phyloP scores from a whole-genome alignment of 2,329 filamentous ascomycete genomes.

The Colletotrichum camelliae region DNA sequence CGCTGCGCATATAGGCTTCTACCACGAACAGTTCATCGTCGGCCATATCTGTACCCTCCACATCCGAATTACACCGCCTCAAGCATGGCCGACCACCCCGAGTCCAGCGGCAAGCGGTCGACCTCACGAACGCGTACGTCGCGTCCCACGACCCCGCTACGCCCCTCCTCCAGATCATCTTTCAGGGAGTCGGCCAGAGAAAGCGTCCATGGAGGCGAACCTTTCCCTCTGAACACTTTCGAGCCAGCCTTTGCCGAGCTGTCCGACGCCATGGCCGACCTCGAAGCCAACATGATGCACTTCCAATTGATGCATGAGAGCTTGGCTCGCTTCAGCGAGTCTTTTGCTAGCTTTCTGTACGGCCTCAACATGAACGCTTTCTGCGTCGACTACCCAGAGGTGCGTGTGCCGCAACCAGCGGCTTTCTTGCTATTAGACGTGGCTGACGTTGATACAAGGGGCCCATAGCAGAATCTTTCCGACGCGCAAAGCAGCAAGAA shows the following conservation, averaged over 20 bases:
- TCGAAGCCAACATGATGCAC: constrained; percentile 97
- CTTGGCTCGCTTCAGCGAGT: constrained; percentile 90
- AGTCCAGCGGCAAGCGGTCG: constrained; percentile 46
- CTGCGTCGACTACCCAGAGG: constrained; percentile 97
- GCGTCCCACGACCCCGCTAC: constrained; percentile 89
- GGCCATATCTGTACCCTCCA: not conserved
- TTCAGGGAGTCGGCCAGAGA: constrained; percentile 77
- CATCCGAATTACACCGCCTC: not conserved
- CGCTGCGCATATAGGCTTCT: not conserved
- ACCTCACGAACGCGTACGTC: constrained; percentile 70
- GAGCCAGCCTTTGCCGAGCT: constrained; percentile 94
- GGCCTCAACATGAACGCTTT: constrained; percentile 99
- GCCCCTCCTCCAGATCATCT: constrained; percentile 87
- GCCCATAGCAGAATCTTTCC: constrained; percentile 84
- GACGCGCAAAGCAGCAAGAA: constrained; percentile 65
- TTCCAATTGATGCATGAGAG: constrained; percentile 97
- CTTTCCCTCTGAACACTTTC: constrained; percentile 78
- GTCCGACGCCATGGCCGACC: constrained; percentile 90
- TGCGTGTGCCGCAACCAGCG: constrained; percentile 39
- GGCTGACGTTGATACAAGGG: constrained; percentile 56
- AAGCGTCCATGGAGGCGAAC: constrained; percentile 49
- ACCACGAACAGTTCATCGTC: not conserved
- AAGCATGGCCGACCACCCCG: constrained; percentile 27
- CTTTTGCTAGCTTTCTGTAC: constrained; percentile 93
- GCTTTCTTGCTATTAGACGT: not conserved